These are phyloP conservation scores for Daedalea quercina DNA, from an alignment of 768 basidiomycete species.

Conservation along the genomic window DNA sequence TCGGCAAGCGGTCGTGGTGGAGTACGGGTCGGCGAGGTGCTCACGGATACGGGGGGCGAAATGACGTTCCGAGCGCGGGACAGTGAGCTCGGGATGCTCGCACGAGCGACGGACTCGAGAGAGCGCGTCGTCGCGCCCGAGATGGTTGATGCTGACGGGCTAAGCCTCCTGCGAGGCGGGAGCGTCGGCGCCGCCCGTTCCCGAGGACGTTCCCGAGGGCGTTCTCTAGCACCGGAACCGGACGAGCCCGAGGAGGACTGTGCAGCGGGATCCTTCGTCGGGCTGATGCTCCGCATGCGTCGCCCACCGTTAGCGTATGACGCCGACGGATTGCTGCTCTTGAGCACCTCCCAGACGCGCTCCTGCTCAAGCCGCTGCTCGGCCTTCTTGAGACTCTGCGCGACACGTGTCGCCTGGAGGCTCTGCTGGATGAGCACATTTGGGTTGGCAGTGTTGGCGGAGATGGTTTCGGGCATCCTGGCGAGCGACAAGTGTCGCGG, in stretches of 20 bases:
- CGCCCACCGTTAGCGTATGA: slow-evolving; percentile 4
- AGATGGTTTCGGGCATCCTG: slow-evolving; percentile 3
- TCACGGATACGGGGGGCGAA: slow-evolving; percentile 4
- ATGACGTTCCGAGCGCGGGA: not conserved
- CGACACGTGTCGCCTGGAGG: slow-evolving; percentile 66
- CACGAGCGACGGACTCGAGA: slow-evolving; percentile 37
- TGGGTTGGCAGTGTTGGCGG: slow-evolving; percentile 11
- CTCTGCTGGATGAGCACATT: slow-evolving; percentile 63
- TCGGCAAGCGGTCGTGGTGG: slow-evolving; percentile 23
- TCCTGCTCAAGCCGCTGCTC: slow-evolving; percentile 65
- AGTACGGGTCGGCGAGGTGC: slow-evolving; percentile 24
- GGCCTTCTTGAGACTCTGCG: slow-evolving; percentile 60
- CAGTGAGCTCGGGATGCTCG: slow-evolving; percentile 16
- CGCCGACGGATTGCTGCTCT: slow-evolving; percentile 37
- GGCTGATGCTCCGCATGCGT: slow-evolving; percentile 18
- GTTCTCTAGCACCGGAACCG: slow-evolving; percentile 1
- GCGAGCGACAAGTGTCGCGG: slow-evolving; percentile 30
- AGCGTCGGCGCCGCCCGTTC: slow-evolving; percentile 25
- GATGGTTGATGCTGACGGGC: slow-evolving; percentile 23
- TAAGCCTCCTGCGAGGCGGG: slow-evolving; percentile 30
- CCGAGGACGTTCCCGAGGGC: not conserved
- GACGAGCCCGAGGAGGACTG: slow-evolving; percentile 11
- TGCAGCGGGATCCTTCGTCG: slow-evolving; percentile 14
- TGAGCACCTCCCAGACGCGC: slow-evolving; percentile 64
- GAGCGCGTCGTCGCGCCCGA: slow-evolving; percentile 28